Evolutionary conservation across 345 rosid species (phyloP).

Genomic region (Eucalyptus sp.): DNA sequence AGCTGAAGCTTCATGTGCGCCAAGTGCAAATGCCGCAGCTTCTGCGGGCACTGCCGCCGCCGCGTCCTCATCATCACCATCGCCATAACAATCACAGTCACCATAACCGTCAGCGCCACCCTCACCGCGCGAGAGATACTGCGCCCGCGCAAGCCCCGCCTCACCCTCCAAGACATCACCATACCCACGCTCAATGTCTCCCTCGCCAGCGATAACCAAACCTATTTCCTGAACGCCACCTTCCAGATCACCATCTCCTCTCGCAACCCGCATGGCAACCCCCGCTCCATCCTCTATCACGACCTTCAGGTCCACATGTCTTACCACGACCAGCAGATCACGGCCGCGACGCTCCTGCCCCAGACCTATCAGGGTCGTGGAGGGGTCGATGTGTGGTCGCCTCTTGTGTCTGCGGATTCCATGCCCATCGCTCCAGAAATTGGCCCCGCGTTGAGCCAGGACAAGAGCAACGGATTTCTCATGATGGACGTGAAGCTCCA

Average conservation of each 20-base stretch:
- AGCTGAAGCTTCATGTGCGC: neutral
- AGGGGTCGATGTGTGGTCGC: constrained; percentile 21
- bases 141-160: constrained; percentile 15
- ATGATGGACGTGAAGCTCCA: constrained; percentile 7
- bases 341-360: constrained; percentile 6
- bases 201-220: neutral
- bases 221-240: constrained; percentile 11
- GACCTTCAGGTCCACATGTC: constrained; percentile 10
- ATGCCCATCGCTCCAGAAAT: constrained; percentile 17
- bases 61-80: neutral
- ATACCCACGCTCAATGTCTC: constrained; percentile 18
- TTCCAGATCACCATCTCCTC: constrained; percentile 22
- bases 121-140: constrained; percentile 15
- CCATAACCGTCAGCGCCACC: neutral
- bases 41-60: neutral
- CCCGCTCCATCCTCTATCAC: constrained; percentile 20
- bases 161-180: constrained; percentile 32
- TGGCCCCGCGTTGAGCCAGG: constrained; percentile 4
- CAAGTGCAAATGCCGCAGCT: neutral
- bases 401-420: constrained; percentile 5
- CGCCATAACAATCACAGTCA: neutral
- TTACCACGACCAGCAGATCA: constrained; percentile 27
- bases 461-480: constrained; percentile 11
- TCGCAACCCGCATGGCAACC: constrained; percentile 15
- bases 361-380: constrained; percentile 16